phyloP scores from a whole-genome alignment of 306 rosid genomes.

The Trifolium repens region DNA sequence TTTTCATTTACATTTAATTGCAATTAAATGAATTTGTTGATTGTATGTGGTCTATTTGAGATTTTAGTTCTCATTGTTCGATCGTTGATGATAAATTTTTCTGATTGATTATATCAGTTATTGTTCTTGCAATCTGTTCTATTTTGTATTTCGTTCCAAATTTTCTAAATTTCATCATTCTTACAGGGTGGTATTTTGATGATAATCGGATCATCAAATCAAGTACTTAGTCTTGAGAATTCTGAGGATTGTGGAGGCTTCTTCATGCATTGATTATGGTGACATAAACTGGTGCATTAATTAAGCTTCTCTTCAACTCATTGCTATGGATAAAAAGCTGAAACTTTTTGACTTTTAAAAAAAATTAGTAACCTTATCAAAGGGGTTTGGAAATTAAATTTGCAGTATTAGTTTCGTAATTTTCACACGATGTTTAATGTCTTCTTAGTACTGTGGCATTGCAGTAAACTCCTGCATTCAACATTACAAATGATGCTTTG shows the following conservation, averaged over 20 bases:
- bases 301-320: slow-evolving; percentile 31
- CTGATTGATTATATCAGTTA: slow-evolving; percentile 14
- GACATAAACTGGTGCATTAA: slow-evolving; percentile 31
- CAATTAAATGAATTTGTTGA: slow-evolving; percentile 1
- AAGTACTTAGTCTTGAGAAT: slow-evolving; percentile 16
- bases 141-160: background rate
- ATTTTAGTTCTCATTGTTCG: slow-evolving; percentile 12
- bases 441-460: slow-evolving; percentile 32
- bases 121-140: slow-evolving; percentile 5
- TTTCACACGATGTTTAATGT: slow-evolving; percentile 20
- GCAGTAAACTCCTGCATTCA: slow-evolving; percentile 35
- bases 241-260: slow-evolving; percentile 39
- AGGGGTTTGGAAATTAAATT: slow-evolving; percentile 35
- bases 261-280: slow-evolving; percentile 33
- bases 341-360: slow-evolving; percentile 13
- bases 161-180: slow-evolving; percentile 28
- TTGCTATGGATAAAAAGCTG: slow-evolving; percentile 13
- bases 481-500: slow-evolving; percentile 43
- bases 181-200: slow-evolving; percentile 39
- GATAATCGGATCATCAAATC: slow-evolving; percentile 24
- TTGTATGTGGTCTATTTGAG: background rate
- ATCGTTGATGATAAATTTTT: slow-evolving; percentile 9
- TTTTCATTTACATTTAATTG: background rate
- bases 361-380: slow-evolving; percentile 5
- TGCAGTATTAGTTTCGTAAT: slow-evolving; percentile 5